Evolutionary conservation across 371 early-diverging fungal genomes (phyloP), one percentile per base, ranked within the genome.

Genomic region (Apophysomyces variabilis): DNA sequence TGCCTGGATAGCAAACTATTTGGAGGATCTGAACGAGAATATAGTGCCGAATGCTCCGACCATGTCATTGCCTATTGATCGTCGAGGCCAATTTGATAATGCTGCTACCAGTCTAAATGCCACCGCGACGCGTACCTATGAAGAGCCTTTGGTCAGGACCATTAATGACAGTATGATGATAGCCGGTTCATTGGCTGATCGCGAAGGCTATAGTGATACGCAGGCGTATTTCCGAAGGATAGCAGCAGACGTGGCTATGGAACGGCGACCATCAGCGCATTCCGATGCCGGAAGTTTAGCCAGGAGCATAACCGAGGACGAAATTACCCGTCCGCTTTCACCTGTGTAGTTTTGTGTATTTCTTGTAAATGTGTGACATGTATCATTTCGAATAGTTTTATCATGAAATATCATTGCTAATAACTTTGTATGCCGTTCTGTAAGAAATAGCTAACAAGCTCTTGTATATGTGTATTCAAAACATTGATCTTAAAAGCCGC

Each of bases 1-100:
- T 71, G 84, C 85, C 9, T 96, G 95, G 95, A 82, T 96, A 16
- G 73, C 69, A 32, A 66, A 64, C 9, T 80, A 79, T 50, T 44
- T 79, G 39, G 74, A 80, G 26, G 21, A 21, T 26, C 7, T 50
- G 18, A 50, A 9, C 54, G 54, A 50, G 21, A 21, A 50, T 18
- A 21, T n/a, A 4, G n/a, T 5, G 4, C 4, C 9, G 21, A 26
- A 50, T 50, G 9, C 11, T 0, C 3, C 21, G 7, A 26, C 54
- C 9, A 11, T 26, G 21, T 16, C 54, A 0, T 11, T 18, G 21
- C 54, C 54, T 5, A 4, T 21, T 16, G 54, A 50, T 18, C 3
- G 21, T 9, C 54, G 54, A 6, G 54, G 21, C 6, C 8, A 50
- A 9, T 50, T 26, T 21, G 11, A 50, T 26, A 11, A 26, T n/a